A percentile compares a stretch with the other conserved stretches of the same genome.
Conservation (phyloP, 768 basidiomycete genomes). For the Trametes elegans region DNA sequence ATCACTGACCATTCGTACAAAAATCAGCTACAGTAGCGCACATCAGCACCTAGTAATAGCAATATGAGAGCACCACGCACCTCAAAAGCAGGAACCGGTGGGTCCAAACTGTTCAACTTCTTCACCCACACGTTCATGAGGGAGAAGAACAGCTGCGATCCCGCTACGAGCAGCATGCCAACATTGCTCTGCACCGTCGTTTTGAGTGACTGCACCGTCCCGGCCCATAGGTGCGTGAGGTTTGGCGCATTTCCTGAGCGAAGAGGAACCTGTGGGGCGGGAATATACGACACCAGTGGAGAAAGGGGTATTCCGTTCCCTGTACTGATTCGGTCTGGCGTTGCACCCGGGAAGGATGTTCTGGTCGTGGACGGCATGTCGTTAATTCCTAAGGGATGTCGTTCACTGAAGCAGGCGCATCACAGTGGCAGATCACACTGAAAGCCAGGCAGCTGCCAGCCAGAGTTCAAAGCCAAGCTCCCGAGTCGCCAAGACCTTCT, state of each 20-base stretch:
- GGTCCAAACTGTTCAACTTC: constrained; percentile 52
- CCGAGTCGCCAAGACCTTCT: too few relatives aligned
- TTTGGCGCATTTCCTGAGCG: neutral
- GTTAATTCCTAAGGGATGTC: neutral
- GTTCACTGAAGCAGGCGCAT: too few relatives aligned
- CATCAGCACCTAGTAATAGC: neutral
- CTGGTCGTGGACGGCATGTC: constrained; percentile 8
- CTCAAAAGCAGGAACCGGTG: constrained; percentile 57
- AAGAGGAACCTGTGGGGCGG: neutral
- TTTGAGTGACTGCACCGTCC: neutral
- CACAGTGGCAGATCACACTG: too few relatives aligned
- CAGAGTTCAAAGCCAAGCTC: too few relatives aligned
- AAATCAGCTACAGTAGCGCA: constrained; percentile 41
- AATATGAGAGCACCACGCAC: constrained; percentile 29
- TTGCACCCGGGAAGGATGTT: constrained; percentile 1
- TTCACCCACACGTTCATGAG: constrained; percentile 66
- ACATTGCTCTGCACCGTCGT: constrained; percentile 38
- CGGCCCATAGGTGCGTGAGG: neutral
- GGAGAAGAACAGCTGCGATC: constrained; percentile 58
- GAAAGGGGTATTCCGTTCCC: constrained; percentile 5
- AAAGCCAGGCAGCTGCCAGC: too few relatives aligned
- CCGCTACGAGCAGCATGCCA: constrained; percentile 58
- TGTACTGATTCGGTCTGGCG: constrained; percentile 6
- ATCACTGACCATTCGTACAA: constrained; percentile 53
- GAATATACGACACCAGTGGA: constrained; percentile 7